These are phyloP conservation scores for Neurospora sp. DNA, from an alignment of 495 filamentous ascomycete species.

Conservation along the genomic window DNA sequence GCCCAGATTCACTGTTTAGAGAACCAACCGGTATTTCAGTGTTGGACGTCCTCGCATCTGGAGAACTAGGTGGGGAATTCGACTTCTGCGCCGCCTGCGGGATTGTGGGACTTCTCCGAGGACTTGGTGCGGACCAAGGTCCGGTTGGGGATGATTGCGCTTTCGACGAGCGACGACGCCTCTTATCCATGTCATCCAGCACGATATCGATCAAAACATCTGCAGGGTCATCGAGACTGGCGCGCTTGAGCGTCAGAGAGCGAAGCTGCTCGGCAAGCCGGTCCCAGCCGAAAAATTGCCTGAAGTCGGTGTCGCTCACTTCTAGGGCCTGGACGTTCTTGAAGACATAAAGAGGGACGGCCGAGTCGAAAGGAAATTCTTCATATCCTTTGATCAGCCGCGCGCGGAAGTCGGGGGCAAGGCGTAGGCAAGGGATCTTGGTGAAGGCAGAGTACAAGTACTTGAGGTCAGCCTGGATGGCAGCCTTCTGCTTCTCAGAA, in stretches of 20 bases:
- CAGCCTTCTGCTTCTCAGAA: conserved; percentile 77
- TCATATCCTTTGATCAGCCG: conserved; percentile 85
- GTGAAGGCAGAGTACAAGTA: conserved; percentile 98
- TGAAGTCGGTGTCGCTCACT: conserved; percentile 89
- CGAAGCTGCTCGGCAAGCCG: conserved; percentile 81
- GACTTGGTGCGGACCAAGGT: conserved; percentile 52
- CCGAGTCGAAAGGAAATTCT: conserved; percentile 96
- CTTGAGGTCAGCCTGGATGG: conserved; percentile 74
- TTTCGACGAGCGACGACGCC: conserved; percentile 79
- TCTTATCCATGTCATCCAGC: conserved; percentile 88
- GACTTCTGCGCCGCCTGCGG: conserved; percentile 47
- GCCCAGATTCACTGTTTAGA: conserved; percentile 31
- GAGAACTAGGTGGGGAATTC: conserved; percentile 55
- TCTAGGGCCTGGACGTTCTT: conserved; percentile 92
- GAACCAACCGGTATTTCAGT: conserved; percentile 36
- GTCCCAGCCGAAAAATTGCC: conserved; percentile 97
- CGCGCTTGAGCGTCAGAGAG: conserved; percentile 81
- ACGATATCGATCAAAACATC: conserved; percentile 89
- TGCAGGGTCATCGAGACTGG: conserved; percentile 75
- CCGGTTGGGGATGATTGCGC: conserved; percentile 64
- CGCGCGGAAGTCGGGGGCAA: conserved; percentile 83
- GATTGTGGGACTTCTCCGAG: conserved; percentile 43
- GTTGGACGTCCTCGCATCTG: conserved; percentile 40
- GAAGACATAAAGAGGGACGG: conserved; percentile 90
- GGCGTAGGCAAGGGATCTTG: conserved; percentile 84